Evolutionary conservation across 1,284 basidiomycete species (phyloP).

Genomic region (Ustilago hordei): DNA sequence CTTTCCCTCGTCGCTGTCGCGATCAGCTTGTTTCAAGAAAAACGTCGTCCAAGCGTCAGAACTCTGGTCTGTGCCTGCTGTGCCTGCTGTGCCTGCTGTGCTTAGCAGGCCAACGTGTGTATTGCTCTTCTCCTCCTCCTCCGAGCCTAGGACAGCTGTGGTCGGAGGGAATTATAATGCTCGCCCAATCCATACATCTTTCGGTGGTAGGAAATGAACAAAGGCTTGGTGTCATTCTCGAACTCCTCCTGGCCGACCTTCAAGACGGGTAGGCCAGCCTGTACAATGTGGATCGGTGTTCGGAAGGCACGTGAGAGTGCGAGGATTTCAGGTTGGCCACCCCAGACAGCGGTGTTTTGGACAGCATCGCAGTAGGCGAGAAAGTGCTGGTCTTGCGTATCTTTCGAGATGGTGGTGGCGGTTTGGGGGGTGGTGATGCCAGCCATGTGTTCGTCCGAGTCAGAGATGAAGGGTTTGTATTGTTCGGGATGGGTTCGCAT

Average conservation of each 20-base stretch:
- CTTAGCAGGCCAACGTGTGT: neutral
- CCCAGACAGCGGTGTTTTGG: slow-evolving; percentile 88
- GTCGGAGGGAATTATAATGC: slow-evolving; percentile 66
- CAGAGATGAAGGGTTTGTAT: slow-evolving; percentile 91
- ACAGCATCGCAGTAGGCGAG: slow-evolving; percentile 83
- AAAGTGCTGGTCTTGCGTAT: slow-evolving; percentile 74
- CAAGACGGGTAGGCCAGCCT: slow-evolving; percentile 82
- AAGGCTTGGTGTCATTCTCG: slow-evolving; percentile 28
- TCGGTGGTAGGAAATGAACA: slow-evolving; percentile 63
- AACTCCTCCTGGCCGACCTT: slow-evolving; percentile 77
- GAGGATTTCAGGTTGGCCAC: slow-evolving; percentile 95
- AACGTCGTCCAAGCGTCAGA: no score
- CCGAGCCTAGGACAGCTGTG: slow-evolving; percentile 12
- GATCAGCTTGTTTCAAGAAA: no score
- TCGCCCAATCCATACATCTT: slow-evolving; percentile 68
- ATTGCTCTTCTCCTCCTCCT: neutral
- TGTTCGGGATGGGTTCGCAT: slow-evolving; percentile 87
- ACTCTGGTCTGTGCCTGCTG: no score
- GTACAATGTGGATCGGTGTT: slow-evolving; percentile 91
- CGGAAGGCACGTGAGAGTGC: slow-evolving; percentile 87
- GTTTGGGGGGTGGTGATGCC: slow-evolving; percentile 81
- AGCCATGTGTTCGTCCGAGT: slow-evolving; percentile 65
- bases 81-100: no score
- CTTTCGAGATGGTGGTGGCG: slow-evolving; percentile 71
- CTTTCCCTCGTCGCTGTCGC: no score